Base-by-base conservation (phyloP, 768 basidiomycete species). In the Kwoniella sp. region DNA sequence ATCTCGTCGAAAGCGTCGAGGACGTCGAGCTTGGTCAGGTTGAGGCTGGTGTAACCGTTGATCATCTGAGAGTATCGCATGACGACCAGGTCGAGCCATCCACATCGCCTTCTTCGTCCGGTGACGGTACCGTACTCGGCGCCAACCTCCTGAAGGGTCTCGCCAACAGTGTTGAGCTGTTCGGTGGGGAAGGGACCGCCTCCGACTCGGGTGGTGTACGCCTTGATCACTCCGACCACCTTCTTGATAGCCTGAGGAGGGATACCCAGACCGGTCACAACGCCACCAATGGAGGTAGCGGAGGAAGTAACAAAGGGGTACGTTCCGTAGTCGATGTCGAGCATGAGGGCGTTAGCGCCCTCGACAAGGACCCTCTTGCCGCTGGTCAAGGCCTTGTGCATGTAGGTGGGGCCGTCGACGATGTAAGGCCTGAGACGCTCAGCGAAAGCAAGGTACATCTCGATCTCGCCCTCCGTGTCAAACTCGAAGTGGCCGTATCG, bases 231-330 rank as follows among this genome's bases (percentile, higher is more conserved):
- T 39, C 95, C 95, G 61, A 92, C 86, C 22, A 84, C 79, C 41
- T 83, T 82, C n/a, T 87, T 88, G 58, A 99, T 84, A 60, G 81
- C 76, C 76, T 85, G 85, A 5, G 95, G 91, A 2, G 95, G 93
- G 42, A 99, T 85, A 45, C 91, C 95, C n/a, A 99, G 83, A 28
- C 95, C 95, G 14, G 92, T 98, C 77, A 88, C 90, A 29, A 96
- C 90, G 44, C 95, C 95, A 26, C 95, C 95, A 52, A 98, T 86
- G 27, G 84, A 79, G 8, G 95, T 98, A 8, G 88, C 84, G 0
- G 89, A 92, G 9, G 90, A 93, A 0, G 95, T 99, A 57, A 99
- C 95, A 74, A 80, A 99, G 1, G 95, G 95, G 75, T 99, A 99
- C 4, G 95, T 99, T 23, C 95, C 95, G 69, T 87, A 91, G 76